Conservation (phyloP, 1,284 basidiomycete species). For the Papiliotrema laurentii region DNA sequence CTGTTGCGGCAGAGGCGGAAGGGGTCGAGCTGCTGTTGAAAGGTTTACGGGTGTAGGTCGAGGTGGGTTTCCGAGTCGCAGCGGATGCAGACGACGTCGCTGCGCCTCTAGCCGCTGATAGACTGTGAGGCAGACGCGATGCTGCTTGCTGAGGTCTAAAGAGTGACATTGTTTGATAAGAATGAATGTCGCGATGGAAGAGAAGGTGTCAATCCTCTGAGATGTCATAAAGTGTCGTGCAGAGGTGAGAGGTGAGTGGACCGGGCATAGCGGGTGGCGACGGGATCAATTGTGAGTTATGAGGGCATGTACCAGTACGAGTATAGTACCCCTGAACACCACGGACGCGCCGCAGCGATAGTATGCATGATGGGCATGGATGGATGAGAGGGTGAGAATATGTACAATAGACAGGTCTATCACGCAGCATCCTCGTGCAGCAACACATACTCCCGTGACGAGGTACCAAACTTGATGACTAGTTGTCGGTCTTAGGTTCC, state of each 20-base stretch:
- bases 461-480: conserved; percentile 91
- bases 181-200: too few species aligned
- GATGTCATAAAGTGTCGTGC: too few species aligned
- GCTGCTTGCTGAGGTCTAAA: background rate
- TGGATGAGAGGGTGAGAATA: background rate
- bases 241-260: too few species aligned
- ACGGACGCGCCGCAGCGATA: too few species aligned
- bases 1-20: too few species aligned
- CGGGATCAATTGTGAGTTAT: too few species aligned
- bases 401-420: too few species aligned
- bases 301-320: too few species aligned
- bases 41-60: background rate
- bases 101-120: background rate
- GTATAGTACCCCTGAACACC: too few species aligned
- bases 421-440: conserved; percentile 66
- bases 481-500: background rate
- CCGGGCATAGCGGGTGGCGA: too few species aligned
- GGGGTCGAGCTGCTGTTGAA: background rate
- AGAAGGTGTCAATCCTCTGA: too few species aligned
- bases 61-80: background rate
- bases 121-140: background rate
- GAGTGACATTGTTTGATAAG: background rate
- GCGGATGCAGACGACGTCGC: background rate
- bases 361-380: background rate
- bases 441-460: conserved; percentile 80